Evolutionary conservation across 2,329 filamentous ascomycete genomes (phyloP), one percentile per base, ranked within the genome.

Genomic region (Paecilomyces formosus): DNA sequence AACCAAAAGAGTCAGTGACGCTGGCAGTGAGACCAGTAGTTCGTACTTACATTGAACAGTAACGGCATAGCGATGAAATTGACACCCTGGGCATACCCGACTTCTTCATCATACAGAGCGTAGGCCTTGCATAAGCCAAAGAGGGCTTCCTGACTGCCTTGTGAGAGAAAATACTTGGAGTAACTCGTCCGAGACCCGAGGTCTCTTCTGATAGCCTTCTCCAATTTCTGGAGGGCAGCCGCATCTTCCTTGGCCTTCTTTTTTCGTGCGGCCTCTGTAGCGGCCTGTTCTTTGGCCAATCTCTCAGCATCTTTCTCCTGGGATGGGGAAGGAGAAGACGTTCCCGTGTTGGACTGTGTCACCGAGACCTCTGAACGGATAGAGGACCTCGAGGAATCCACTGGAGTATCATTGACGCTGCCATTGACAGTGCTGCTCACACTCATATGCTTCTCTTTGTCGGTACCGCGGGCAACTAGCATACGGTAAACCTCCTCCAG

Each of bases 51-150:
- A 72, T 97, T 97, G 78, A 99, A 97, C 1, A 99, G 80, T 18
- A 99, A 75, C 24, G 95, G 94, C 92, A 97, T 97, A 54, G 92
- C 89, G 60, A 99, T 85, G 69, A 99, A 99, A 71, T 97, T 99
- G 89, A 99, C 97, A 70, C 94, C 94, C 74, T 99, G 94, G 0
- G 95, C 93, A 73, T 99, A 99, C 31, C 94, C 93, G 35, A 99
- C 94, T 7, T 82, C 88, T 68, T 96, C 92, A 68, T 99, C 94
- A 66, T 92, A 97, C 30, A 99, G 80, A 13, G 94, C 94, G 75
- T 99, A 99, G 1, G 94, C 92, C 75, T 97, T 99, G 79, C 94
- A 99, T 35, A 99, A 85, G 39, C 92, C 92, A 74, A 96, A 97
- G 9, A 99, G 82, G 8, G 90, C 90, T 67, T 97, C 94, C 73